These are phyloP conservation scores for Fusarium sambucinum DNA, from an alignment of 2,329 filamentous ascomycete species.

Conservation along the genomic window DNA sequence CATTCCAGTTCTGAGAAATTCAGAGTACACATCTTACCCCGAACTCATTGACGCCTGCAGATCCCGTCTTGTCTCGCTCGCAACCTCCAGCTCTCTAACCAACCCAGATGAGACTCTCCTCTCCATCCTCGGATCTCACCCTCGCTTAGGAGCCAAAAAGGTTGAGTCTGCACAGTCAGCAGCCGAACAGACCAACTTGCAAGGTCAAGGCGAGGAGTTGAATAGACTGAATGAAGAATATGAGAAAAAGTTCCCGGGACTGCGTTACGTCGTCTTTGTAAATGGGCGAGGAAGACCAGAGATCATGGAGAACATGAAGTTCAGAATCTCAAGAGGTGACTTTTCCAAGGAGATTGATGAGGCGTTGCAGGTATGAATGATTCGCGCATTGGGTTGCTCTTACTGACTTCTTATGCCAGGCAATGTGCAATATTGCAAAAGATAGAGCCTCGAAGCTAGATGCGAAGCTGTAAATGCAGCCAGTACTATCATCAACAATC, in stretches of 20 bases:
- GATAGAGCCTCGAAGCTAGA: constrained; percentile 71
- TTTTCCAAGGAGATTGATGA: constrained; percentile 75
- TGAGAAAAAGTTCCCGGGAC: constrained; percentile 81
- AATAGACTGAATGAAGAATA: constrained; percentile 79
- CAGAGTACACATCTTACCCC: constrained; percentile 73
- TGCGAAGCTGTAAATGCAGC: constrained; percentile 12
- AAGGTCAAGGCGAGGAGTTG: constrained; percentile 71
- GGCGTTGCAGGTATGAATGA: constrained; percentile 74
- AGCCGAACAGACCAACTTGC: constrained; percentile 84
- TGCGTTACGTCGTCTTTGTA: constrained; percentile 93
- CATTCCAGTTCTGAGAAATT: constrained; percentile 70
- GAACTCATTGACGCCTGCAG: constrained; percentile 77
- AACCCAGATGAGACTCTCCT: constrained; percentile 69
- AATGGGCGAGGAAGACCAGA: constrained; percentile 79
- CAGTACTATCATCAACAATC: neutral
- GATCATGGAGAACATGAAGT: constrained; percentile 86
- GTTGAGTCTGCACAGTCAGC: constrained; percentile 84
- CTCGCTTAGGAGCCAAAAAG: constrained; percentile 83
- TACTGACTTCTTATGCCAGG: constrained; percentile 57
- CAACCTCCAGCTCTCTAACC: constrained; percentile 60
- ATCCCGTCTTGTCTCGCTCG: constrained; percentile 70
- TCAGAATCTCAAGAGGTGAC: constrained; percentile 77
- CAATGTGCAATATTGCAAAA: constrained; percentile 91
- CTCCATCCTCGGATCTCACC: constrained; percentile 82
- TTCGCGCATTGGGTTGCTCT: neutral